Evolutionary conservation across 2,329 filamentous ascomycete species (phyloP), one percentile per base, ranked within the genome.

Genomic region (Botryotinia calthae): DNA sequence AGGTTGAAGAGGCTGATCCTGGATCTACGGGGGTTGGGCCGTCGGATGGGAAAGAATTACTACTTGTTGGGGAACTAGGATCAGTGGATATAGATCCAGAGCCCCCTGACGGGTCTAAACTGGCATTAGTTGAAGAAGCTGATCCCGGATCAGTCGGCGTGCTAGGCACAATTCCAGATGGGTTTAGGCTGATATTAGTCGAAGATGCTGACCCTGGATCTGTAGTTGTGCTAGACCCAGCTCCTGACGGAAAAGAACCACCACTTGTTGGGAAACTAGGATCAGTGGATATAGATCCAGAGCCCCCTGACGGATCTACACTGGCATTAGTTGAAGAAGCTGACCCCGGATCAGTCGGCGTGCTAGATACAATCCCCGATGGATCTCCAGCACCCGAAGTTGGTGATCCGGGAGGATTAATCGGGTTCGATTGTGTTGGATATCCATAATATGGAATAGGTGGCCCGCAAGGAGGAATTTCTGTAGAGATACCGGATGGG

Each of bases 381-480:
- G 42, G 42, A 48, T 65, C 62, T 25, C 42, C 28, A 10, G n/a
- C 62, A 14, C 28, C 22, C 1, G 65, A 42, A 18, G 34, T 42
- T 1, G 48, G 34, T 5, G 65, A 42, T 9, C 16, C 48, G 1
- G n/a, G 22, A 9, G 48, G 65, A 67, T 56, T 16, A 28, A 34
- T 42, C 5, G 48, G 65, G 5, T 16, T 54, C 18, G 31, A 28
- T 25, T 18, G 34, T 3, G 65, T 56, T 10, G 65, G 65, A 31
- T 56, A 67, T 31, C 34, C 48, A 42, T 67, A 56, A 22, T 67
- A 67, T 42, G 65, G 64, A 66, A 54, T 40, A 20, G 64, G 64
- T 28, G 22, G 14, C 0, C 48, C 65, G 34, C 65, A 67, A 28
- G 48, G 48, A 25, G 34, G 22, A 31, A 67, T 2, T 9, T 34